A percentile compares a stretch with the other conserved stretches of the same genome.
Evolutionary conservation across 495 filamentous ascomycete genomes (phyloP).

Genomic region (Aspergillus affinis): DNA sequence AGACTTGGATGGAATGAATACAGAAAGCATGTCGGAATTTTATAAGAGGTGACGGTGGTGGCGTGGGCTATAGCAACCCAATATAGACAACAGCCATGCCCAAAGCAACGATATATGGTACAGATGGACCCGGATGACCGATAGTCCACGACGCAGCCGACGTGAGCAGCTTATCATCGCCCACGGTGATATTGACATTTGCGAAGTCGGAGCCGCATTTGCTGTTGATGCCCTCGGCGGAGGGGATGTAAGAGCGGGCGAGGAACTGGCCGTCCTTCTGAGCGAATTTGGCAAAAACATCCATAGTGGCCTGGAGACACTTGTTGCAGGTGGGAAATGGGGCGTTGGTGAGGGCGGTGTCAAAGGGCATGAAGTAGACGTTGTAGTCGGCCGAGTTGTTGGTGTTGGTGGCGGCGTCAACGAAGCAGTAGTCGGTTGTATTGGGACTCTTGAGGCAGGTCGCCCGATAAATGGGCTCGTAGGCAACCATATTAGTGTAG

Average conservation of each 20-base stretch:
- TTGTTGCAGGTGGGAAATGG: conserved; percentile 64
- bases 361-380: conserved; percentile 82
- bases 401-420: conserved; percentile 76
- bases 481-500: conserved; percentile 70
- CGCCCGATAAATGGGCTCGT: conserved; percentile 73
- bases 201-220: conserved; percentile 65
- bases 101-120: conserved; percentile 4
- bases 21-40: background rate
- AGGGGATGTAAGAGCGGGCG: conserved; percentile 55
- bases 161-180: conserved; percentile 12
- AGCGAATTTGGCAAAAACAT: conserved; percentile 60
- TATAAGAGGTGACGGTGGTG: background rate
- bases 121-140: background rate
- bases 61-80: background rate
- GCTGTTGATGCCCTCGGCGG: conserved; percentile 64
- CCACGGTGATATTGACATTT: conserved; percentile 55
- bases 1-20: background rate
- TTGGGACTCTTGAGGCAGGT: conserved; percentile 64
- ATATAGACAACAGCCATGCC: conserved; percentile 3
- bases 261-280: conserved; percentile 59
- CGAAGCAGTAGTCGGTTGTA: conserved; percentile 60
- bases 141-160: conserved; percentile 15
- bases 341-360: conserved; percentile 61
- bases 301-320: conserved; percentile 73
- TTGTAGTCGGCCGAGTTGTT: conserved; percentile 66